Percentiles rank a stretch among this genome's conserved stretches.
Evolutionary conservation across 768 basidiomycete genomes (phyloP).

Genomic region (Tricholoma flavovirens): DNA sequence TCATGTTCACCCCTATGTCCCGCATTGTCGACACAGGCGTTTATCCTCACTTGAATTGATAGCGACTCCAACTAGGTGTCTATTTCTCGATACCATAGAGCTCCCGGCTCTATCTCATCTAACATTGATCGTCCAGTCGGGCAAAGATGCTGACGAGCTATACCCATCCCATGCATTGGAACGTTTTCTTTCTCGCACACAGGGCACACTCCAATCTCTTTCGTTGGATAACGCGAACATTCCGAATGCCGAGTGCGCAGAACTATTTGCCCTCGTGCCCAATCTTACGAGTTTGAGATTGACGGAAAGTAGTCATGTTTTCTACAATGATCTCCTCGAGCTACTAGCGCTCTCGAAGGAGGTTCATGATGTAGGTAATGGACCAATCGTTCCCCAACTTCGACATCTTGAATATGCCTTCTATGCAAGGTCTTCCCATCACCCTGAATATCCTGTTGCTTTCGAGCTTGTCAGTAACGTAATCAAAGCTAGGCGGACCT

Average conservation of each 20-base stretch:
- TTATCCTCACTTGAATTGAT: not conserved
- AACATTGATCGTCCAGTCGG: not conserved
- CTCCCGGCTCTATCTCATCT: not conserved
- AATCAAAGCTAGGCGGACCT: not conserved
- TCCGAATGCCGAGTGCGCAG: not conserved
- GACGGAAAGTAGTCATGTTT: not conserved
- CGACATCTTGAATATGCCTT: not conserved
- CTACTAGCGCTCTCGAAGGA: not conserved
- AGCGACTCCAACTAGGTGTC: not conserved
- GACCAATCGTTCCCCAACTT: not conserved
- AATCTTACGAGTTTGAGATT: not conserved
- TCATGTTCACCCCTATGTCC: not conserved
- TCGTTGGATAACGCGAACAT: not conserved
- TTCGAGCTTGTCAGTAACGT: not conserved
- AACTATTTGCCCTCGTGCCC: not conserved
- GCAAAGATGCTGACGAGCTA: not conserved
- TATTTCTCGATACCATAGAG: not conserved
- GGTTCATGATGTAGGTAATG: not conserved
- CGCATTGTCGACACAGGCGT: not conserved
- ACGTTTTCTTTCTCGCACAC: not conserved
- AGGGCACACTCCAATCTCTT: not conserved
- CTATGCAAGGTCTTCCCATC: not conserved
- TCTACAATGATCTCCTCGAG: not conserved
- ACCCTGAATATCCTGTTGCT: not conserved
- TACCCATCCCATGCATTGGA: not conserved